Conservation (phyloP, 2,329 filamentous ascomycete species). For the Geosmithia putterillii region DNA sequence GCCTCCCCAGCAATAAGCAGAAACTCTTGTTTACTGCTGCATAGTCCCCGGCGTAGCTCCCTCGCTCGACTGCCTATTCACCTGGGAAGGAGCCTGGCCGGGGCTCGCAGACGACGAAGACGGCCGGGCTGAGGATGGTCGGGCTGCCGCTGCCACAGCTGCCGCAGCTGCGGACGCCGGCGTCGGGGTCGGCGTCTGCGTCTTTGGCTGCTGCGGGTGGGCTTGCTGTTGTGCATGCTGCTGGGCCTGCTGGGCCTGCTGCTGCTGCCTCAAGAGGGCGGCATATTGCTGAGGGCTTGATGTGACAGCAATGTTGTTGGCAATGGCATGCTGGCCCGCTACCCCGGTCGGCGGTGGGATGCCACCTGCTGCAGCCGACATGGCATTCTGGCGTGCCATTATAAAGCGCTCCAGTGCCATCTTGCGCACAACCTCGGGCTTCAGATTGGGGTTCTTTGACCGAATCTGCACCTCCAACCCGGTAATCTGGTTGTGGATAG, state of each 20-base stretch:
- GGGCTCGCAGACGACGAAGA: conserved; percentile 2
- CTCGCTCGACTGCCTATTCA: conserved; percentile 5
- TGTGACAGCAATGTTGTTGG: conserved; percentile 33
- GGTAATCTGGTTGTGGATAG: conserved; percentile 31
- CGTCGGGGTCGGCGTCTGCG: conserved; percentile 7
- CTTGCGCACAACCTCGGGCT: conserved; percentile 35
- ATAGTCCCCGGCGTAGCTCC: conserved; percentile 3
- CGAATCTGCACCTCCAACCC: conserved; percentile 40
- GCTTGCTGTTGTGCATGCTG: conserved; percentile 12
- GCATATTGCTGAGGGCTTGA: conserved; percentile 48
- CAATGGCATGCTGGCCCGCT: conserved; percentile 28
- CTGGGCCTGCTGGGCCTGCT: conserved; percentile 30
- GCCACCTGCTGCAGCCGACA: conserved; percentile 41
- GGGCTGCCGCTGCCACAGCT: conserved; percentile 10
- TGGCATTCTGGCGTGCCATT: conserved; percentile 34
- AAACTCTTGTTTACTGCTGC: not conserved
- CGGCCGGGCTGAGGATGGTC: conserved; percentile 3
- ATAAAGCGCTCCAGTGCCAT: conserved; percentile 36
- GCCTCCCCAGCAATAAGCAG: too few species aligned
- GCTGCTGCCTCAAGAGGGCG: conserved; percentile 43
- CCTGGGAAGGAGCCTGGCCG: conserved; percentile 1
- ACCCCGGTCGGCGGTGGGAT: not conserved
- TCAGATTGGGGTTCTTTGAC: conserved; percentile 35
- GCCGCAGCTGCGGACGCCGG: not conserved
- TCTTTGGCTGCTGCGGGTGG: conserved; percentile 10